phyloP scores from a whole-genome alignment of 495 filamentous ascomycete species.

The Annulohypoxylon stygium region DNA sequence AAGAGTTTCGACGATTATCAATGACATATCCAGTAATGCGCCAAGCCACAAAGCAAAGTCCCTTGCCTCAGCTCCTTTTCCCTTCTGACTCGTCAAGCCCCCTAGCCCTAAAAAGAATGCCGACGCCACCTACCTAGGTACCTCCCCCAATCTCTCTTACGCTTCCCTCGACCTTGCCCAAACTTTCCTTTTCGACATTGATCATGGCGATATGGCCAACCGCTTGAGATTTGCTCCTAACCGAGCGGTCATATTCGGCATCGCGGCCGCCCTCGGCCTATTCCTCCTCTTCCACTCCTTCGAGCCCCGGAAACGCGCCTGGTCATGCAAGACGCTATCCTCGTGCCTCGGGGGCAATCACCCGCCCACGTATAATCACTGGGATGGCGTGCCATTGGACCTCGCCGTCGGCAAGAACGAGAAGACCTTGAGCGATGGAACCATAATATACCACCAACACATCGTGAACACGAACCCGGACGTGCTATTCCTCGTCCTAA shows the following conservation, averaged over 20 bases:
- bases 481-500: conserved; percentile 33
- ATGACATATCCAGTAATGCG: conserved; percentile 30
- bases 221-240: conserved; percentile 26
- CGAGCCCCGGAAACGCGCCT: conserved; percentile 37
- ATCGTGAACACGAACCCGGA: conserved; percentile 41
- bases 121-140: conserved; percentile 5
- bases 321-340: conserved; percentile 44
- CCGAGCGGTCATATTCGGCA: conserved; percentile 20
- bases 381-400: conserved; percentile 39
- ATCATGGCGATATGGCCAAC: conserved; percentile 34
- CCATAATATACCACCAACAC: conserved; percentile 37
- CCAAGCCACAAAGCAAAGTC: conserved; percentile 24
- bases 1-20: conserved; percentile 27
- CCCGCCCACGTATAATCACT: conserved; percentile 38
- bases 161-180: conserved; percentile 1
- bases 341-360: conserved; percentile 31
- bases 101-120: conserved; percentile 22
- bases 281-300: conserved; percentile 40
- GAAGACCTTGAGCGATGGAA: conserved; percentile 42
- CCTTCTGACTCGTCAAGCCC: conserved; percentile 8
- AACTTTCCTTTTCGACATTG: conserved; percentile 7
- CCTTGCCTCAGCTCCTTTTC: conserved; percentile 28
- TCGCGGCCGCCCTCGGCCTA: conserved; percentile 27
- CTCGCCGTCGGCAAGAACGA: conserved; percentile 31
- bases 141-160: background rate